Conservation (phyloP, 805 yeast species). For the Lipomyces anomalus region DNA sequence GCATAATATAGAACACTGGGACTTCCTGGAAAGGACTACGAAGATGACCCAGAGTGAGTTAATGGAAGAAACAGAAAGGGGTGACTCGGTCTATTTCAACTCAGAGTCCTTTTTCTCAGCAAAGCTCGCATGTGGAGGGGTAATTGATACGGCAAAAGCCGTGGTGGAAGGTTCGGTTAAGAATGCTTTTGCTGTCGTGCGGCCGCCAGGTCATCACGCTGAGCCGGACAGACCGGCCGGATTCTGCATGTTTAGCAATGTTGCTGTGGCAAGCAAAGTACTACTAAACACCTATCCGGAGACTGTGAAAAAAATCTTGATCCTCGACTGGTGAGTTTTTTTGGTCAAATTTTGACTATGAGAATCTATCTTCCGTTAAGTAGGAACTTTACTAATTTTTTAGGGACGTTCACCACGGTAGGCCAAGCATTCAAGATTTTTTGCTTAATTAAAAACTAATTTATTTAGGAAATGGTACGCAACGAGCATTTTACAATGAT, state of each 20-base stretch:
- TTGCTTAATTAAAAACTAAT: too few species aligned
- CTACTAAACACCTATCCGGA: conserved; percentile 81
- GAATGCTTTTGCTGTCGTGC: conserved; percentile 86
- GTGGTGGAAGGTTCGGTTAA: conserved; percentile 90
- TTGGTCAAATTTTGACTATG: not conserved
- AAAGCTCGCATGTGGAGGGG: conserved; percentile 90
- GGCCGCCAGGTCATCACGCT: conserved; percentile 99
- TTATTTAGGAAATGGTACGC: conserved; percentile 99
- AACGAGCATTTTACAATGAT: conserved; percentile 81
- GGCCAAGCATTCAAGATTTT: too few species aligned
- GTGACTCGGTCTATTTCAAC: conserved; percentile 92
- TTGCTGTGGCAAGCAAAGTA: conserved; percentile 91
- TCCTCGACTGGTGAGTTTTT: conserved; percentile 69
- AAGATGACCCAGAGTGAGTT: conserved; percentile 71
- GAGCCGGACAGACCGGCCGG: conserved; percentile 98
- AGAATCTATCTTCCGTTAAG: conserved; percentile 94
- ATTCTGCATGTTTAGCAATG: conserved; percentile 91
- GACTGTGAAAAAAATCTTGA: conserved; percentile 72
- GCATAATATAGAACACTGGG: conserved; percentile 75
- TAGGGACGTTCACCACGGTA: conserved; percentile 90
- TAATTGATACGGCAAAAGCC: conserved; percentile 92
- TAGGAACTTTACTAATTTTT: too few species aligned
- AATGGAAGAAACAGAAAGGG: conserved; percentile 76
- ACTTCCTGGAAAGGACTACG: conserved; percentile 67
- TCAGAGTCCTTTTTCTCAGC: conserved; percentile 86